Conservation (phyloP, 805 yeast genomes). For the Myxozyma geophila region DNA sequence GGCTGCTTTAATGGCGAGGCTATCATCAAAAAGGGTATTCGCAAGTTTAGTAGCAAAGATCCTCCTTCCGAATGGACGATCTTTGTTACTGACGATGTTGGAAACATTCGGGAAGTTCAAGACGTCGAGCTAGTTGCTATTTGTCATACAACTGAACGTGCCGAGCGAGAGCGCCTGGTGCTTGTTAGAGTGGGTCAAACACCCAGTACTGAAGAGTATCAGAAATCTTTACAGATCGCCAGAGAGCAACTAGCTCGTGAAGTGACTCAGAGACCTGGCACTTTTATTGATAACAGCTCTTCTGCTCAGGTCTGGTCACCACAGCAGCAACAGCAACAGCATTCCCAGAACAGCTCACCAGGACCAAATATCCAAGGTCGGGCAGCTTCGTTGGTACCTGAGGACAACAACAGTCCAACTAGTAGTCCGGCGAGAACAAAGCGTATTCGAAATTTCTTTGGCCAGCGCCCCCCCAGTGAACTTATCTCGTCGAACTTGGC, state of each 20-base stretch:
- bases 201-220: slow-evolving; percentile 53
- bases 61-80: slow-evolving; percentile 42
- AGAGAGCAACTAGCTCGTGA: slow-evolving; percentile 32
- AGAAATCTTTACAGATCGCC: slow-evolving; percentile 36
- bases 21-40: slow-evolving; percentile 70
- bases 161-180: slow-evolving; percentile 71
- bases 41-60: slow-evolving; percentile 50
- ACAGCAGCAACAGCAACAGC: slow-evolving; percentile 1
- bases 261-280: slow-evolving; percentile 28
- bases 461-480: slow-evolving; percentile 93
- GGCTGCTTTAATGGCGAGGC: slow-evolving; percentile 83
- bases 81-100: slow-evolving; percentile 68
- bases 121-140: slow-evolving; percentile 83
- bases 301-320: not conserved
- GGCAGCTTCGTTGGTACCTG: not conserved
- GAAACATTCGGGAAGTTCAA: slow-evolving; percentile 56
- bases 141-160: slow-evolving; percentile 73
- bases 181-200: slow-evolving; percentile 65
- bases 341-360: not conserved
- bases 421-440: slow-evolving; percentile 24
- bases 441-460: slow-evolving; percentile 58
- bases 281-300: slow-evolving; percentile 15
- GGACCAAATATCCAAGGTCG: not conserved
- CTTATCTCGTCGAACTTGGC: slow-evolving; percentile 85
- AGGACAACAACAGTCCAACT: not conserved